Evolutionary conservation across 148 eudicot species (phyloP), one percentile per base, ranked within the genome.

Genomic region (Spergularia marina): DNA sequence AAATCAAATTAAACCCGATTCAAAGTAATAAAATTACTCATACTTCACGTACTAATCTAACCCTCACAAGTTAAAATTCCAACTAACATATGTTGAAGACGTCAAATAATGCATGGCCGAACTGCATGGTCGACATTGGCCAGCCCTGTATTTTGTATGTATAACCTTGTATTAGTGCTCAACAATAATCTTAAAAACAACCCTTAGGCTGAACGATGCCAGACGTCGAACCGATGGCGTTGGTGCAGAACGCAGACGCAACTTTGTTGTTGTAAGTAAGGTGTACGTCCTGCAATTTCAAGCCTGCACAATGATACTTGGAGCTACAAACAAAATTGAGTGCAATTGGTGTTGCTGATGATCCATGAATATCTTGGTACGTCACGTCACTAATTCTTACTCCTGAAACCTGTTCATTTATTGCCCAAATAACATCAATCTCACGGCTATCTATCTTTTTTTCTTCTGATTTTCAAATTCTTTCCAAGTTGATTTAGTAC

Each of bases 331-430:
- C 76, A 0, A 80, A 57, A 8, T 80, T 63, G 2, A 80, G n/a
- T 10, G 83, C 83, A 0, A 75, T 18, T 18, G 78, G 60, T 55
- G 83, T 53, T 15, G 83, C 86, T 5, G 89, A 86, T 61, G 85
- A 53, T 34, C 90, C 90, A 17, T 77, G 83, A 9, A 87, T 85
- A 60, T 84, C 84, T 81, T 84, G 68, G 64, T 78, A 86, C 30
- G 77, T 81, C 6, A 86, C 72, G 12, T 69, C 83, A 21, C 74
- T 78, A 9, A 85, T 41, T 70, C 73, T 68, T 14, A 84, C 82
- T 47, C 82, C 84, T 0, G 84, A 78, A 23, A 60, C 87, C 83
- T 86, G 75, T 16, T 36, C 12, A 53, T 6, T 30, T 30, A 30
- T 30, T 0, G 36, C 36, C 2, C 36, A 30, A 30, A 30, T 30